Conservation (phyloP, 331 rosid genomes). For the Phaseolus coccineus region DNA sequence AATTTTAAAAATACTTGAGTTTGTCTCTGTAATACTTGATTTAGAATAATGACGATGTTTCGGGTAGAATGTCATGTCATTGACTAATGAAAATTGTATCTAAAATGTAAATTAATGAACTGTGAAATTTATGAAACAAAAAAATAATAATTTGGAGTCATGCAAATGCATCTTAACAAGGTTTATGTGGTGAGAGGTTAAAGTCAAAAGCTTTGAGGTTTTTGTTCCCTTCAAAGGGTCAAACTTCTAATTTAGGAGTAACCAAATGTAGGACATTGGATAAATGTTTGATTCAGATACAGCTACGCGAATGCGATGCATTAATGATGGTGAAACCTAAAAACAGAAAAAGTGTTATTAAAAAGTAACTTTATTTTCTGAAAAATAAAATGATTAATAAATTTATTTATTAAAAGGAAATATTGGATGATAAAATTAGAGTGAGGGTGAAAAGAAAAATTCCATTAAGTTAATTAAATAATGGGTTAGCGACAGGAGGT, state of each 20-base stretch:
- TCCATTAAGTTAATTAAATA: no score
- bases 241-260: background rate
- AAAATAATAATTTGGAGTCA: background rate
- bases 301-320: background rate
- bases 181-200: background rate
- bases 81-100: background rate
- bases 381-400: no score
- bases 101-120: background rate
- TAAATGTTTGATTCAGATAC: background rate
- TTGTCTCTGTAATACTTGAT: background rate
- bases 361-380: no score
- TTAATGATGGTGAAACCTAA: no score
- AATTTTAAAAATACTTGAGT: background rate
- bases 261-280: background rate
- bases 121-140: background rate
- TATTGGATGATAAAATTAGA: no score
- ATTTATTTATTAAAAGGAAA: no score
- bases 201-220: background rate
- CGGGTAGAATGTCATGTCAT: background rate
- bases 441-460: no score
- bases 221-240: background rate
- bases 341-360: no score
- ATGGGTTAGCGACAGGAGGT: constrained; percentile 11
- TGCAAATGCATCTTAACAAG: background rate
- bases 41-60: background rate